These are phyloP conservation scores for Alternaria solani DNA, from an alignment of 2,329 filamentous ascomycete genomes.

Conservation along the genomic window DNA sequence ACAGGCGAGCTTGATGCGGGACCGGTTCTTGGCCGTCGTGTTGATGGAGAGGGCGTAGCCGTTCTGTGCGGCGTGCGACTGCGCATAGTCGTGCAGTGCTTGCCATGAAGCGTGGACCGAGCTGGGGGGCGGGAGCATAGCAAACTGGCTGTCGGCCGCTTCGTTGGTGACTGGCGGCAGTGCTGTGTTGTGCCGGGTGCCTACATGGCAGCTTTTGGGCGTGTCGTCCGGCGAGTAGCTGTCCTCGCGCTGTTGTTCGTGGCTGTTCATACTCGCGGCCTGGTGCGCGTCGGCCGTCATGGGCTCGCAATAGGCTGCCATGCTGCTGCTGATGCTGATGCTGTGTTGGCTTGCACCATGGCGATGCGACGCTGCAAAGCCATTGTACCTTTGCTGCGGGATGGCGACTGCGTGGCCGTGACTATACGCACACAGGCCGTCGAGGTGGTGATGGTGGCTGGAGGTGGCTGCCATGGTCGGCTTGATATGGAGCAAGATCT, in stretches of 20 bases:
- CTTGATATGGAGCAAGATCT: conserved; percentile 5
- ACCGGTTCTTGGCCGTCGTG: conserved; percentile 48
- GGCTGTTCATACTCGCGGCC: conserved; percentile 18
- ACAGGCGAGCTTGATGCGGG: conserved; percentile 48
- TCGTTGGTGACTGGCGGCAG: conserved; percentile 18
- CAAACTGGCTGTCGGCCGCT: conserved; percentile 31
- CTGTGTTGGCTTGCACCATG: conserved; percentile 25
- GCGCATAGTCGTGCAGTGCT: conserved; percentile 42
- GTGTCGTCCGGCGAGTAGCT: conserved; percentile 13
- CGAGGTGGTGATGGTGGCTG: conserved; percentile 10
- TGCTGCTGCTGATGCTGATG: conserved; percentile 3
- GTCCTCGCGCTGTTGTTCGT: conserved; percentile 11
- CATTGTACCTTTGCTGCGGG: conserved; percentile 22
- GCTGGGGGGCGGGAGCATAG: conserved; percentile 41
- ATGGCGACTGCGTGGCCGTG: conserved; percentile 14
- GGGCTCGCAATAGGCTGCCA: conserved; percentile 25
- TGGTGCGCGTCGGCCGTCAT: conserved; percentile 8
- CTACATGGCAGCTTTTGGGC: neutral
- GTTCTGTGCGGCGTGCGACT: conserved; percentile 43
- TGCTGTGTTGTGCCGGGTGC: conserved; percentile 15
- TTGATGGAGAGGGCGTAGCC: conserved; percentile 49
- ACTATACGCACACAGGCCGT: conserved; percentile 10
- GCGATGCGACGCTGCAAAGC: conserved; percentile 27
- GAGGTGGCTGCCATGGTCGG: conserved; percentile 17
- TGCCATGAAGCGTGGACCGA: conserved; percentile 41